A percentile compares a stretch with the other conserved stretches of the same genome.
These are phyloP conservation scores for Chlorella sp. DNA, from an alignment of 139 green algal species.

Conservation along the genomic window DNA sequence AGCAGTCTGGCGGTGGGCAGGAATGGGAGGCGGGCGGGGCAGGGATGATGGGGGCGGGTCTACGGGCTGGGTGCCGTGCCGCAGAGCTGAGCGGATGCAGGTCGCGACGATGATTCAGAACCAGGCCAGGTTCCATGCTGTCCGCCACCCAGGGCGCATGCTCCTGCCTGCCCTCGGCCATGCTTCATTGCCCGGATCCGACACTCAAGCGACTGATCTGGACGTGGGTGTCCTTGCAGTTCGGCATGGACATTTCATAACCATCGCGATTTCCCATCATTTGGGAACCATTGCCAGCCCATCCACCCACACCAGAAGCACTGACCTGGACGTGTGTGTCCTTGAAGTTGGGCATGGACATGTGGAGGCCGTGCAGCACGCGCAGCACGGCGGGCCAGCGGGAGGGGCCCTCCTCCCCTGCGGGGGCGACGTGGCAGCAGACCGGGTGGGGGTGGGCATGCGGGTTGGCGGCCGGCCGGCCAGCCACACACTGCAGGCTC, in stretches of 20 bases:
- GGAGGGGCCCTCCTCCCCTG: not conserved
- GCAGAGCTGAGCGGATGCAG: not conserved
- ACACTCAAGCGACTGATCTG: not conserved
- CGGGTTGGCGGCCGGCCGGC: too few species aligned
- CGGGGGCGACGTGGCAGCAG: not conserved
- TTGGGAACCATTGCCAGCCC: too few species aligned
- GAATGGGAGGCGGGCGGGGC: too few species aligned
- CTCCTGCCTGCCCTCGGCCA: too few species aligned
- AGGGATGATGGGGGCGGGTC: too few species aligned
- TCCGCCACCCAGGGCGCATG: too few species aligned
- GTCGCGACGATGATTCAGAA: not conserved
- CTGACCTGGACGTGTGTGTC: constrained; percentile 15
- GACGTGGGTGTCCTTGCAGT: constrained; percentile 15
- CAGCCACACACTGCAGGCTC: too few species aligned
- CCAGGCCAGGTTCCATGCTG: not conserved
- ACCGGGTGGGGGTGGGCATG: not conserved
- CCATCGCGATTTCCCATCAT: too few species aligned
- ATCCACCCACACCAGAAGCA: not conserved
- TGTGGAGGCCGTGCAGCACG: constrained; percentile 28
- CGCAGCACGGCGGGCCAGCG: constrained; percentile 25
- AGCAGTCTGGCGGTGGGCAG: not conserved
- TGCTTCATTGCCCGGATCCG: too few species aligned
- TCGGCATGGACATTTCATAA: constrained; percentile 7
- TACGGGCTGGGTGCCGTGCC: too few species aligned
- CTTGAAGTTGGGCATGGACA: not conserved